These are phyloP conservation scores for Atalantia buxifolia DNA, from an alignment of 345 rosid species.

Conservation along the genomic window DNA sequence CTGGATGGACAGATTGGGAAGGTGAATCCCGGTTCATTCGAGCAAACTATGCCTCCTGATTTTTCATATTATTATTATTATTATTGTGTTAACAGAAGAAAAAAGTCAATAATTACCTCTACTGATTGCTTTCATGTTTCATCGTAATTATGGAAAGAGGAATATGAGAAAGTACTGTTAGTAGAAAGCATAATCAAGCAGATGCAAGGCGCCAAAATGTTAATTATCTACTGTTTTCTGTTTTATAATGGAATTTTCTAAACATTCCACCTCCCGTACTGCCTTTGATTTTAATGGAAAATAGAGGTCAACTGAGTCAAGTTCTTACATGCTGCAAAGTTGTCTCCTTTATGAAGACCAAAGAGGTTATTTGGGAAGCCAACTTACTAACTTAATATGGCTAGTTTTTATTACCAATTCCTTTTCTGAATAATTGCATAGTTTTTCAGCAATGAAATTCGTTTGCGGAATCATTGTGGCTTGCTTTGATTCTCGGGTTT, in stretches of 20 bases:
- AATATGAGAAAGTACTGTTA: slow-evolving; percentile 9
- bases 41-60: too few species aligned
- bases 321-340: too few species aligned
- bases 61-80: too few species aligned
- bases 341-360: neutral
- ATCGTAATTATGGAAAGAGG: too few species aligned
- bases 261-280: neutral
- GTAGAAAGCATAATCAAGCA: neutral
- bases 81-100: too few species aligned
- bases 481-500: too few species aligned
- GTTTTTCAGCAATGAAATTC: too few species aligned
- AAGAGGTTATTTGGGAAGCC: neutral
- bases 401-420: neutral
- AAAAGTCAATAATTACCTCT: too few species aligned
- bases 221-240: neutral
- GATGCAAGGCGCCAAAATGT: neutral
- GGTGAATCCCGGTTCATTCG: too few species aligned
- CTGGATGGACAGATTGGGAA: too few species aligned
- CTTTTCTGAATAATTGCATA: too few species aligned
- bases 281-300: neutral
- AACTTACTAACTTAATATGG: neutral
- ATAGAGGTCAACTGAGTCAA: neutral
- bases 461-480: too few species aligned
- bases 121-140: slow-evolving; percentile 17
- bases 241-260: neutral